These are phyloP conservation scores for Populus simonii DNA, from an alignment of 345 rosid genomes.

Conservation along the genomic window DNA sequence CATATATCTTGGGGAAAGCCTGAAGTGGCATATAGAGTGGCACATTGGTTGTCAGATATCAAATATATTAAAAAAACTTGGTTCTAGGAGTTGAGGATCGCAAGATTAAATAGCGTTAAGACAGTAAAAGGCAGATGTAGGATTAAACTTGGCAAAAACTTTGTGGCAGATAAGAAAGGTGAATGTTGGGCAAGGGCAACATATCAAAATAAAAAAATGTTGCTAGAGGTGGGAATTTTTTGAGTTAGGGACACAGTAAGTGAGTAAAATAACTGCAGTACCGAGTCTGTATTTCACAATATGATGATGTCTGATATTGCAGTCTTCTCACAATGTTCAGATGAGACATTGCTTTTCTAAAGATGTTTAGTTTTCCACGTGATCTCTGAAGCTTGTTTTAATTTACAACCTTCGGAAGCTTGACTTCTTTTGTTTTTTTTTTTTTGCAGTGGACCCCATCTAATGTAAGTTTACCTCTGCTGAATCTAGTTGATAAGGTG, in stretches of 20 bases:
- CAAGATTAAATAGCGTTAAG: not conserved
- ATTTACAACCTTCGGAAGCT: not conserved
- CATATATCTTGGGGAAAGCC: no score
- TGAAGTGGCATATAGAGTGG: no score
- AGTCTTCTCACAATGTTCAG: not conserved
- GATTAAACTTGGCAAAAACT: not conserved
- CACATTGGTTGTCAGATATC: not conserved
- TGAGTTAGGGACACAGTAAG: not conserved
- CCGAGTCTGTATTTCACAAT: not conserved
- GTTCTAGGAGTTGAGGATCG: not conserved
- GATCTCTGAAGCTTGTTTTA: not conserved
- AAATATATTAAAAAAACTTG: not conserved
- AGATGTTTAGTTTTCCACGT: not conserved
- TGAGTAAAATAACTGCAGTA: not conserved
- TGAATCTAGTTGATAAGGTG: conserved; percentile 94
- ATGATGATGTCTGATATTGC: not conserved
- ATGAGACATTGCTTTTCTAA: not conserved
- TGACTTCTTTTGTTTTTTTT: not conserved
- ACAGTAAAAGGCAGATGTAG: not conserved
- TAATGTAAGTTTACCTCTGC: conserved; percentile 87
- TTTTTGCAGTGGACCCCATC: conserved; percentile 82
- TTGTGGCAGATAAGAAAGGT: no score
- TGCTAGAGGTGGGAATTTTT: not conserved
- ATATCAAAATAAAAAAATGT: not conserved
- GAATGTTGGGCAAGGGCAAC: not conserved